These are phyloP conservation scores for Coemansia sp. DNA, from an alignment of 192 early-diverging fungal genomes.

Conservation along the genomic window DNA sequence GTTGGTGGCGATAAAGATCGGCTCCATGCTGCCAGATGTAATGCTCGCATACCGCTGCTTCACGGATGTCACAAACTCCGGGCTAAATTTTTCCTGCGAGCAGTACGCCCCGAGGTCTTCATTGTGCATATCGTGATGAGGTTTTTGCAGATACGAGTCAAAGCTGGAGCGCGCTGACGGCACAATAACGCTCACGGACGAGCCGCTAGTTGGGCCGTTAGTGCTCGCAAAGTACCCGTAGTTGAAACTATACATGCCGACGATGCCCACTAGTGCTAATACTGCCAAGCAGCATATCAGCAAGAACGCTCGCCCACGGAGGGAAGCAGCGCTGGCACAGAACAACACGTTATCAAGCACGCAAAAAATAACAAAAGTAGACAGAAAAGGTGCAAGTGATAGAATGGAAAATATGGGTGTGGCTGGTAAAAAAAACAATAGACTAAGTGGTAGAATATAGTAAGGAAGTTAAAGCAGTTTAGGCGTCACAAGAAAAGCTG, in stretches of 20 bases:
- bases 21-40: neutral
- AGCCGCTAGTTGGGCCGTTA: too few relatives aligned
- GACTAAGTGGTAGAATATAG: neutral
- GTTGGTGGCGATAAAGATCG: slow-evolving; percentile 42
- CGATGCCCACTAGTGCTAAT: neutral
- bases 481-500: neutral
- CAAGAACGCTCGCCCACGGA: neutral
- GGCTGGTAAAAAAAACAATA: neutral
- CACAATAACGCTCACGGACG: neutral
- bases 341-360: neutral
- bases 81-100: slow-evolving; percentile 15
- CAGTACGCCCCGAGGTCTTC: slow-evolving; percentile 27
- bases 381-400: neutral
- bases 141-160: slow-evolving; percentile 18
- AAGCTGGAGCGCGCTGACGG: neutral
- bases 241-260: neutral
- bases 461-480: neutral
- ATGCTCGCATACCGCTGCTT: slow-evolving; percentile 21
- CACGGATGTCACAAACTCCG: slow-evolving; percentile 10
- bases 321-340: neutral
- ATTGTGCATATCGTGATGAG: slow-evolving; percentile 16
- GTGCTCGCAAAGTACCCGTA: neutral
- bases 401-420: neutral
- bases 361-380: neutral
- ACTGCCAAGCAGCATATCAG: neutral